Evolutionary conservation across 495 filamentous ascomycete genomes (phyloP).

Genomic region (Geoglossum glabrum): DNA sequence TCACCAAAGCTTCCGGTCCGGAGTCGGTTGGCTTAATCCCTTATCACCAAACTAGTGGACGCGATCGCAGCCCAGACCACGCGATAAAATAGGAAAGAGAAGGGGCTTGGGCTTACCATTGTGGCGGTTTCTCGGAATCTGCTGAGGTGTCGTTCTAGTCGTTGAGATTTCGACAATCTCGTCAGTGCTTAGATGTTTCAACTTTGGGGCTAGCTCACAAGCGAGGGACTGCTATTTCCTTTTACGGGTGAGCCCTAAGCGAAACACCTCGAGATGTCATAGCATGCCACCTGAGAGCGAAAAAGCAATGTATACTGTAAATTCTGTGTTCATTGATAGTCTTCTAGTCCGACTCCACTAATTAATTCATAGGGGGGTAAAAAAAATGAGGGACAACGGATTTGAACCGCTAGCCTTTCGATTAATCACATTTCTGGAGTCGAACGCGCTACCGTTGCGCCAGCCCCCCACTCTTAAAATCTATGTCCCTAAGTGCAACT

Average conservation of each 20-base stretch:
- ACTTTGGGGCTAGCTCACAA: neutral
- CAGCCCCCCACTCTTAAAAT: neutral
- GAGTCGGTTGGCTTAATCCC: too few species aligned
- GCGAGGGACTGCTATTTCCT: conserved; percentile 1
- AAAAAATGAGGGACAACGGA: conserved; percentile 2
- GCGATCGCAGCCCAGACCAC: neutral
- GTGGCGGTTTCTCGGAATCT: neutral
- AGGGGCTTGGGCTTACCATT: neutral
- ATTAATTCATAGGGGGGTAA: neutral
- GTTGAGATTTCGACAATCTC: neutral
- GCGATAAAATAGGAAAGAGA: neutral
- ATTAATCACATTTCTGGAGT: neutral
- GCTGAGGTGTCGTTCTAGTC: neutral
- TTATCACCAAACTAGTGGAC: too few species aligned
- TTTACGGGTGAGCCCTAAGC: neutral
- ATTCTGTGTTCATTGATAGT: too few species aligned
- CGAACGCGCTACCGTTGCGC: conserved; percentile 3
- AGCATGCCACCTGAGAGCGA: neutral
- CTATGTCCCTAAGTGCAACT: too few species aligned
- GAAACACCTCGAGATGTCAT: neutral
- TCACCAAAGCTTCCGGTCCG: too few species aligned
- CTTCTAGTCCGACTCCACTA: too few species aligned
- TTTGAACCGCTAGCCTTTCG: conserved; percentile 3
- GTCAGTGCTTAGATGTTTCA: neutral
- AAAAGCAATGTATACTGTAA: neutral